Evolutionary conservation across 257 asterid genomes (phyloP), one percentile per base, ranked within the genome.

Genomic region (Knoxia roxburghii): DNA sequence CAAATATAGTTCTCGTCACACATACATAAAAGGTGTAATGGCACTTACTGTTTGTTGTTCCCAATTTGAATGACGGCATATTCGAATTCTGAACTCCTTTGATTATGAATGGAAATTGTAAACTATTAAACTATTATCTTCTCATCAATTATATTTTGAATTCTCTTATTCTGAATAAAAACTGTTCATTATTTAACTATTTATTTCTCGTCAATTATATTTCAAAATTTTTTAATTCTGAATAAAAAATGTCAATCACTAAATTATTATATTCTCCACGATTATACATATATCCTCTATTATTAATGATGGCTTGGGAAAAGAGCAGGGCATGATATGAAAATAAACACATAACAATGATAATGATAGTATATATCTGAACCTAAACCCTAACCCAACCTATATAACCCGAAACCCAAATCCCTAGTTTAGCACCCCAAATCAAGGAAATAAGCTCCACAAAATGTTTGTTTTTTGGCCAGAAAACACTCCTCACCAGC

Each of bases 361-460:
- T 23, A 9, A 4, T 37, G 41, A 37, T 37, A 9, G 9, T 37
- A 37, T 37, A 37, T 9, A 41, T 64, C 65, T 23, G 40, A 67
- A 76, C 74, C 74, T 71, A 76, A 72, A 53, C 74, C 78, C 52
- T 46, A 71, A 45, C 61, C 72, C 50, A 64, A 32, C 23, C 52
- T 27, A 63, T n/a, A n/a, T n/a, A n/a, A 45, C 57, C 55, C 66
- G 30, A 51, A 61, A 72, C 65, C 58, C 72, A 72, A 3, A 56
- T 32, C 64, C 67, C 69, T 37, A 68, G 75, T 70, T 67, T 37
- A 67, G 39, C 57, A 80, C 86, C 96, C 80, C 77, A 85, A 82
- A 79, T 80, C 74, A 80, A 87, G 96, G 90, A 85, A 66, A 59
- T 74, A 71, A 81, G 79, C 81, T 81, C 82, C 88, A 76, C 77